Evolutionary conservation across 306 rosid genomes (phyloP), one percentile per base, ranked within the genome.

Genomic region (Trifolium fragiferum): DNA sequence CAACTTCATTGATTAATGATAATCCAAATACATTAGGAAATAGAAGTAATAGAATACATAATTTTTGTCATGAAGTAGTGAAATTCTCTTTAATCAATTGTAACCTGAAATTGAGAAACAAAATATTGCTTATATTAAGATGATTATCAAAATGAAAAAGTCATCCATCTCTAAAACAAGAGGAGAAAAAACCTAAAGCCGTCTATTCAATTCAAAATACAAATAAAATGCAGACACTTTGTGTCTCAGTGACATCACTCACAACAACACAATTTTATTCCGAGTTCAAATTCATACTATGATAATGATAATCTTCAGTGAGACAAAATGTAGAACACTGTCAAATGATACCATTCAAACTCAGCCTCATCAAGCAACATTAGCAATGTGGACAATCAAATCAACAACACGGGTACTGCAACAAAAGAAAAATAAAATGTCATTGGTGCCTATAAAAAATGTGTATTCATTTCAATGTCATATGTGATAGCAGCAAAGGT

Each of bases 341-440:
- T 37, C 32, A 63, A 53, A 19, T 40, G 75, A 59, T 73, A 30
- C 62, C 30, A 50, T 72, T 83, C 76, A 62, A 63, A 57, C 15
- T 58, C 60, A 67, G 83, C 74, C 64, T 82, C 77, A 70, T 82
- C 75, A 70, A 76, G 83, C 84, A 68, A 77, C 77, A 3, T 92
- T 82, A 74, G 89, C 88, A 3, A 95, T 89, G 90, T 92, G 90
- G 20, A 60, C 80, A 40, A 95, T 95, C 90, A 95, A 81, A 82
- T 95, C 99, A 25, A 95, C 19, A 77, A 95, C 99, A 67, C 99
- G 99, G 64, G 98, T 3, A 71, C 99, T 95, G 93, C 89, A 75
- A 60, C 12, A 41, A 51, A 15, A 47, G 33, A 35, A 7, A 70
- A 60, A 33, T 19, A 70, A 8, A 60, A 4, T 35, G 16, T 59